Percentiles rank a stretch among this genome's conserved stretches.
phyloP scores from a whole-genome alignment of 2,329 filamentous ascomycete species.

The Fusarium continuum region DNA sequence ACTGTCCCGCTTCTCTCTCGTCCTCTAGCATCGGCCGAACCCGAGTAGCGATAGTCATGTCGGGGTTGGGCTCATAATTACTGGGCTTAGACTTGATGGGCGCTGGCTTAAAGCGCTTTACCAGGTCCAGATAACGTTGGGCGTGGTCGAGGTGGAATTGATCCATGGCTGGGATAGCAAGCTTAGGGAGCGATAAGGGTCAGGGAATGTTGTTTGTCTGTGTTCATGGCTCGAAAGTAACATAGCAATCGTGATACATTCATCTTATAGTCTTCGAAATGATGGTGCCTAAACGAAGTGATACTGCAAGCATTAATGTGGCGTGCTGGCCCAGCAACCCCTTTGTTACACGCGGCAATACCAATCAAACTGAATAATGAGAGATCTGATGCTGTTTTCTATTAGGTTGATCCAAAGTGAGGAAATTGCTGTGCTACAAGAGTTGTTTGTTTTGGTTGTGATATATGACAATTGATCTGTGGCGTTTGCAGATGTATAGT shows the following conservation, averaged over 20 bases:
- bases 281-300: conserved; percentile 30
- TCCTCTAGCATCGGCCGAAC: conserved; percentile 51
- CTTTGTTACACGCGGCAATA: not conserved
- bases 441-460: not conserved
- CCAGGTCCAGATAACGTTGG: conserved; percentile 43
- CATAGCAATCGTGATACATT: not conserved
- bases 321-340: conserved; percentile 33
- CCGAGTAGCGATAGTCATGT: conserved; percentile 51
- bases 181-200: rapidly evolving
- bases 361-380: not conserved
- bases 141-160: conserved; percentile 47
- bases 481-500: not conserved
- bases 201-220: not conserved
- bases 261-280: conserved; percentile 15
- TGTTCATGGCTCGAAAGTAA: not conserved
- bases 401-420: not conserved
- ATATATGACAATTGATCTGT: not conserved
- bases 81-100: conserved; percentile 4
- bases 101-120: conserved; percentile 42
- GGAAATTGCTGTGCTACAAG: not conserved
- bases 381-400: not conserved
- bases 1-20: conserved; percentile 45
- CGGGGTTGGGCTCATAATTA: conserved; percentile 20
- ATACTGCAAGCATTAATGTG: not conserved
- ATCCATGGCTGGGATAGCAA: conserved; percentile 43